phyloP scores from a whole-genome alignment of 495 filamentous ascomycete genomes.

The Evernia prunastri region DNA sequence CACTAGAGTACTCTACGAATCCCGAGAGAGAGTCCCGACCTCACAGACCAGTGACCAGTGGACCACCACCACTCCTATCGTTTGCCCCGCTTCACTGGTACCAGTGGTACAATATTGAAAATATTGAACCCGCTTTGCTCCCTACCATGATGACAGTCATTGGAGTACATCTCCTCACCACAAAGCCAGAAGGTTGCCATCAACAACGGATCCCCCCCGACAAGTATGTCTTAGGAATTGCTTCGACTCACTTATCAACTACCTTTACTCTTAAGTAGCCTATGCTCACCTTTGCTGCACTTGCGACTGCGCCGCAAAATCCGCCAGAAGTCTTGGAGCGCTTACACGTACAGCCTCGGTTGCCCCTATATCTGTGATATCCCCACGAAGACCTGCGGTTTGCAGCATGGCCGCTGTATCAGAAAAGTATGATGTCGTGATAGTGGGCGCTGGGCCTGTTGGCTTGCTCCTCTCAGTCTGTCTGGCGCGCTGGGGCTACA shows the following conservation, averaged over 20 bases:
- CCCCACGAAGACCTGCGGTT: neutral
- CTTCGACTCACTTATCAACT: neutral
- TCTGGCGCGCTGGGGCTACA: conserved; percentile 63
- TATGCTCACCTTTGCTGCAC: neutral
- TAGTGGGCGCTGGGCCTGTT: conserved; percentile 84
- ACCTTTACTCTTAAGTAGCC: neutral
- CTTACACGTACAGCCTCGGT: neutral
- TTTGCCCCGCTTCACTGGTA: conserved; percentile 2
- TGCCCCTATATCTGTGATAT: neutral
- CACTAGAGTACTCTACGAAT: no score
- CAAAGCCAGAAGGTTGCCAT: neutral
- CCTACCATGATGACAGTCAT: neutral
- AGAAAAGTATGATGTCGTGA: conserved; percentile 65
- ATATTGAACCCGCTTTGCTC: neutral
- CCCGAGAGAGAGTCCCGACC: neutral
- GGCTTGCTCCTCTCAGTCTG: conserved; percentile 81
- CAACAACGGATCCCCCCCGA: neutral
- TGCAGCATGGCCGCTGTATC: conserved; percentile 33
- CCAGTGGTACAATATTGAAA: no score
- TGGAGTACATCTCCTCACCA: neutral
- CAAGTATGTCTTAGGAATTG: neutral
- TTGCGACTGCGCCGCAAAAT: no score
- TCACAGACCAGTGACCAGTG: neutral
- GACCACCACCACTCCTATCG: neutral
- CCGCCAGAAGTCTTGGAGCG: neutral